Conservation (phyloP, 257 asterid species). For the Solanum etuberosum region DNA sequence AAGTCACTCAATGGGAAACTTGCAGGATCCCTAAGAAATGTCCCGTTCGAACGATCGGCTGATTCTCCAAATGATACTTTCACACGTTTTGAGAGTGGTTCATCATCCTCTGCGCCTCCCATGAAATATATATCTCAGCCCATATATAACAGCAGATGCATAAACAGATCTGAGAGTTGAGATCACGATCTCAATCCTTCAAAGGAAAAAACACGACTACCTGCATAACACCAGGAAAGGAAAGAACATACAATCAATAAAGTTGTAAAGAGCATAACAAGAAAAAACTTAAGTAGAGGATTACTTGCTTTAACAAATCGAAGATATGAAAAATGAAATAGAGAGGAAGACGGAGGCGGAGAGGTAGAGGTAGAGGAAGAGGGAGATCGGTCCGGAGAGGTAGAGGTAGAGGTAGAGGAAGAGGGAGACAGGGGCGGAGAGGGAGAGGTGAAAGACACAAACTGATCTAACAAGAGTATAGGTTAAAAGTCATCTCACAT, state of each 20-base stretch:
- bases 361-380: neutral
- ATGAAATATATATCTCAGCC: constrained; percentile 80
- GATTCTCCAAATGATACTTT: constrained; percentile 42
- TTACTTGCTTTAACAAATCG: neutral
- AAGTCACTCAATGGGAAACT: constrained; percentile 37
- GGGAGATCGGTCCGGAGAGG: neutral
- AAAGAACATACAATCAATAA: neutral
- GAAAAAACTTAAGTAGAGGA: neutral
- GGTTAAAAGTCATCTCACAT: neutral
- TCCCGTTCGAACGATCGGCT: constrained; percentile 39
- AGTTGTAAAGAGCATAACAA: neutral
- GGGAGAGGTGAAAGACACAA: neutral
- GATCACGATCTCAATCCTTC: constrained; percentile 1
- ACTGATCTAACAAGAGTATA: neutral
- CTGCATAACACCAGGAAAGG: neutral
- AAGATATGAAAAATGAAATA: neutral
- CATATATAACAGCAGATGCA: constrained; percentile 27
- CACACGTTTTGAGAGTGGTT: constrained; percentile 81
- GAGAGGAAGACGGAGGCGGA: neutral
- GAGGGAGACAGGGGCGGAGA: neutral
- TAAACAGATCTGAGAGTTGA: neutral
- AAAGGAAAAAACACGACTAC: neutral
- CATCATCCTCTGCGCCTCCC: constrained; percentile 85
- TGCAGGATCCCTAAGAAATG: constrained; percentile 33
- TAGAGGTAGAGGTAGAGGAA: neutral